Evolutionary conservation across 768 basidiomycete species (phyloP).

Genomic region (Russula brevipes): DNA sequence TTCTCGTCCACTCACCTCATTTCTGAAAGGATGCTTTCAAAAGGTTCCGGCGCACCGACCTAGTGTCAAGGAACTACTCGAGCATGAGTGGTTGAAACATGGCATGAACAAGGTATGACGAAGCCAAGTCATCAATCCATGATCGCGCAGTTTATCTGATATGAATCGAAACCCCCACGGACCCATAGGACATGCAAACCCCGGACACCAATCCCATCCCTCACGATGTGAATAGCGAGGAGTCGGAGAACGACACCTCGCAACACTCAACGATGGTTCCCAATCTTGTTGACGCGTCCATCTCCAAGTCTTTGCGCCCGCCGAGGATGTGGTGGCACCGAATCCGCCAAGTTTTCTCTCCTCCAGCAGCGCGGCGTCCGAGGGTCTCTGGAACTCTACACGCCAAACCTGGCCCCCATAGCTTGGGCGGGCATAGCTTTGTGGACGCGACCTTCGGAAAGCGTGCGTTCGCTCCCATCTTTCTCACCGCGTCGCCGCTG

Average conservation of each 20-base stretch:
- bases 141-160: neutral
- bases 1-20: conserved; percentile 70
- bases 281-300: neutral
- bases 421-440: neutral
- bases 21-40: conserved; percentile 78
- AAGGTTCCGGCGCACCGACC: conserved; percentile 82
- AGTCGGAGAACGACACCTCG: neutral
- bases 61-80: conserved; percentile 74
- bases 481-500: neutral
- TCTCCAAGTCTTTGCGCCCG: neutral
- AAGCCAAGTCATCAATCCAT: neutral
- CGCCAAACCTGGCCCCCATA: neutral
- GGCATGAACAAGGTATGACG: conserved; percentile 61
- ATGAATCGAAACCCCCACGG: neutral
- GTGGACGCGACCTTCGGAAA: neutral
- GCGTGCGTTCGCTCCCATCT: neutral
- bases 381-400: neutral
- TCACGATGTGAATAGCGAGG: neutral
- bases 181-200: neutral
- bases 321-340: neutral
- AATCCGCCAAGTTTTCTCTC: neutral
- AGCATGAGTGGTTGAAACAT: conserved; percentile 89
- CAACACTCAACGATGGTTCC: neutral
- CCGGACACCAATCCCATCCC: neutral
- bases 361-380: neutral